Conservation (phyloP, 805 yeast genomes). For the Groenewaldozyma salmanticensis region DNA sequence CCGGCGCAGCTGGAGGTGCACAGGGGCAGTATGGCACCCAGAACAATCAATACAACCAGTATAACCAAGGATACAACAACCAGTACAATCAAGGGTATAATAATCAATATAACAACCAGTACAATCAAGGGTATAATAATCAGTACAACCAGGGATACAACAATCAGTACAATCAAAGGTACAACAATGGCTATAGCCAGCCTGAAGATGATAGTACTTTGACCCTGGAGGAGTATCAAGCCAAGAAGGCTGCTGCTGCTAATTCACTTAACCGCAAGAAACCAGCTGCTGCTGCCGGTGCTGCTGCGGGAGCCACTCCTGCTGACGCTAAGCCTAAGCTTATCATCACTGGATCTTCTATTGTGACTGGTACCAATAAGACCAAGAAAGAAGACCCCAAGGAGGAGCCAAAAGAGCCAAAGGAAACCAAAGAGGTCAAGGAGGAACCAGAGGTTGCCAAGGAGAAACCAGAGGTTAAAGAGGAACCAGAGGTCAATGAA, state of each 20-base stretch:
- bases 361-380: conserved; percentile 10
- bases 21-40: conserved; percentile 24
- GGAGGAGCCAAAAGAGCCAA: background rate
- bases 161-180: conserved; percentile 10
- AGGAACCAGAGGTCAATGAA: conserved; percentile 15
- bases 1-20: no score
- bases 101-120: conserved; percentile 7
- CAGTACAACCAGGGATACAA: conserved; percentile 3
- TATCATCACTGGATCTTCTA: conserved; percentile 3
- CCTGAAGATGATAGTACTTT: conserved; percentile 39
- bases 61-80: conserved; percentile 17
- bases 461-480: conserved; percentile 9
- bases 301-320: no score
- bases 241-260: conserved; percentile 11
- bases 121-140: conserved; percentile 8
- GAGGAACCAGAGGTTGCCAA: conserved; percentile 8
- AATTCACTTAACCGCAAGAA: conserved; percentile 3
- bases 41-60: conserved; percentile 21
- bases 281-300: conserved; percentile 6
- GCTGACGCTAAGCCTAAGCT: conserved; percentile 3
- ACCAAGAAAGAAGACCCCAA: conserved; percentile 1
- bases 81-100: conserved; percentile 8
- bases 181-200: conserved; percentile 7
- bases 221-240: conserved; percentile 73
- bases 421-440: conserved; percentile 1